phyloP scores from a whole-genome alignment of 2,329 filamentous ascomycete species.

The Phialophora chinensis region DNA sequence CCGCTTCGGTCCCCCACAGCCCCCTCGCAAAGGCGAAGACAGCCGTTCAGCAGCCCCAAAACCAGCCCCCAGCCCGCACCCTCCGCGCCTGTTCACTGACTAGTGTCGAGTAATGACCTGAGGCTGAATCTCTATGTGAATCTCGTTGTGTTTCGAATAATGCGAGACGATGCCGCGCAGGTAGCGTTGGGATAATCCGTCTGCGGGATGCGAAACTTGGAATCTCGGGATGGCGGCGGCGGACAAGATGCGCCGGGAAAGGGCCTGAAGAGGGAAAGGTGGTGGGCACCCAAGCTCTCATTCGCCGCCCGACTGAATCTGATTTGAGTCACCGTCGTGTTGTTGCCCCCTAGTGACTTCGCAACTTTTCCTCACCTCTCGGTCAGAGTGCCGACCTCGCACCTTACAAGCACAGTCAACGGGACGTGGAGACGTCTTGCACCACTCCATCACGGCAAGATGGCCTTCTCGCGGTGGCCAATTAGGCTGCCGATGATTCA shows the following conservation, averaged over 20 bases:
- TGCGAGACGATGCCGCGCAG: neutral
- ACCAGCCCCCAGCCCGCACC: neutral
- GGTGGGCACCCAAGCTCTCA: constrained; percentile 16
- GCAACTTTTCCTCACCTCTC: constrained; percentile 1
- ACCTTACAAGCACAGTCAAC: neutral
- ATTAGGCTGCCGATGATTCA: constrained; percentile 36
- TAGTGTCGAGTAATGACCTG: neutral
- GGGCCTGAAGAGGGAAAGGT: constrained; percentile 21
- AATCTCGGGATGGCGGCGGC: constrained; percentile 2
- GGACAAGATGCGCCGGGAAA: neutral
- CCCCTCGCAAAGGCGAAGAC: neutral
- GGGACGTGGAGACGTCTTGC: constrained; percentile 2
- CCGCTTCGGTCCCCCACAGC: neutral
- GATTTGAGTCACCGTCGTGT: constrained; percentile 27
- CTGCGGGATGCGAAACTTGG: neutral
- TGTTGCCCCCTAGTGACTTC: neutral
- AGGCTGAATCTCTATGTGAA: neutral
- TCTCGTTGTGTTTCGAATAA: neutral
- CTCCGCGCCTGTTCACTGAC: neutral
- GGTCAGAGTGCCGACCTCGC: constrained; percentile 18
- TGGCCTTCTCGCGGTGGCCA: constrained; percentile 27
- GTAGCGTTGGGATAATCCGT: neutral
- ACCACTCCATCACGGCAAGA: constrained; percentile 11
- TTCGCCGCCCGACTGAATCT: constrained; percentile 30
- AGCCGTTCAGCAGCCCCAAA: neutral